phyloP scores from a whole-genome alignment of 495 filamentous ascomycete species.

The Penicillium salamii region DNA sequence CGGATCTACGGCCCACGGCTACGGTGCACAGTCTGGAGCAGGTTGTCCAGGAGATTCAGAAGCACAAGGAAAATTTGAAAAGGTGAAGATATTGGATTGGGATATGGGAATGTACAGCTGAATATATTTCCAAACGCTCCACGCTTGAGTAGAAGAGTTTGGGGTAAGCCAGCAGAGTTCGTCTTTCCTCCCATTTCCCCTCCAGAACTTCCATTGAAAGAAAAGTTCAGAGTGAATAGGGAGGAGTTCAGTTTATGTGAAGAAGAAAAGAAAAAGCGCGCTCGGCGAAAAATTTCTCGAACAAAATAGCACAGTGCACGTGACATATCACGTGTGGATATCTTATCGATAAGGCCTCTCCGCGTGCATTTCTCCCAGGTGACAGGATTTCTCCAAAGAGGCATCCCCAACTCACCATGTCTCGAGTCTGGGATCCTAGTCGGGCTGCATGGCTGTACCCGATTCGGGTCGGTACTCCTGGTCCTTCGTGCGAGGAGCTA shows the following conservation, averaged over 20 bases:
- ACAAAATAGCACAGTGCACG: conserved; percentile 10
- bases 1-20: conserved; percentile 26
- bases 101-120: conserved; percentile 40
- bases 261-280: conserved; percentile 35
- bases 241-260: conserved; percentile 43
- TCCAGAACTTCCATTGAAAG: conserved; percentile 40
- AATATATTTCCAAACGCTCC: conserved; percentile 53
- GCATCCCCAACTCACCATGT: conserved; percentile 13
- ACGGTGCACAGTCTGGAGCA: conserved; percentile 31
- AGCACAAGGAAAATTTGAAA: neutral
- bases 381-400: too few relatives aligned
- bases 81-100: neutral
- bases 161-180: conserved; percentile 49
- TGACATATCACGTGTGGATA: conserved; percentile 13
- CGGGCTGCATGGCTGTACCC: conserved; percentile 56
- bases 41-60: conserved; percentile 23
- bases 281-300: conserved; percentile 20
- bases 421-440: conserved; percentile 24
- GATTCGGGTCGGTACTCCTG: conserved; percentile 40
- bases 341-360: conserved; percentile 44
- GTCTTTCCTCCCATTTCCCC: conserved; percentile 52
- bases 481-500: neutral
- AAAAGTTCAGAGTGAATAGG: conserved; percentile 49
- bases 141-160: conserved; percentile 42
- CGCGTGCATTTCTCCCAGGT: too few relatives aligned